Base-by-base conservation (phyloP, 2,329 filamentous ascomycete species). In the Sporothrix schenckii region DNA sequence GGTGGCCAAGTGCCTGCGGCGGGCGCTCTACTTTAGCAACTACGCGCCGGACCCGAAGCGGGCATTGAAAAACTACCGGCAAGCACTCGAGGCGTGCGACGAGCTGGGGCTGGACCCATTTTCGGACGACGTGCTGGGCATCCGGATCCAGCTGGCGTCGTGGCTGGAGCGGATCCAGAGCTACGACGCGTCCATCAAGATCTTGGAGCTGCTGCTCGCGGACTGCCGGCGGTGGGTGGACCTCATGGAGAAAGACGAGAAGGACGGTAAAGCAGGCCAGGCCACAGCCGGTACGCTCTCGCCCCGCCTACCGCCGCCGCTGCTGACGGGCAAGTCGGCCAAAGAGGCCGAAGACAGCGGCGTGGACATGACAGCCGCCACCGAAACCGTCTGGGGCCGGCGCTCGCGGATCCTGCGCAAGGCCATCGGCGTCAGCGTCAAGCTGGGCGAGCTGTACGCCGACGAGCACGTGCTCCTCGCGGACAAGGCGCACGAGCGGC, bases 91-190 rank as follows among this genome's bases (percentile, higher is more conserved):
- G 73, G 85, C 91, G 67, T 93, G 93, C 70, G 83, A 89, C 66
- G 89, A 92, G 76, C 77, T 91, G 66, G 88, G 89, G 0, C 87
- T 99, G 82, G 93, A 98, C 77, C 92, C 92, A 0, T 96, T 94
- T 78, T 94, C 92, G 4, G 92, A 97, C 75, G 94, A 97, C 78
- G 90, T 97, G 47, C 85, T 97, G 75, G 95, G 95, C 10, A 89
- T 98, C 68, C 92, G 93, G 77, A 89, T 98, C 66, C 89, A 94
- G 77, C 84, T 97, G 10, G 89, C 92, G 1, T 85, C 86, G 11
- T 89, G 97, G 84, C 85, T 97, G 73, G 92, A 97, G 80, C 90
- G 91, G 76, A 87, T 92, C 19, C 85, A 89, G 44, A 87, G 91
- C 75, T 89, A 89, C 76, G 84, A 87, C 27, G 87, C 89, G 70